Evolutionary conservation across 208 protist species (phyloP).

Genomic region (Acanthamoeba sp.): DNA sequence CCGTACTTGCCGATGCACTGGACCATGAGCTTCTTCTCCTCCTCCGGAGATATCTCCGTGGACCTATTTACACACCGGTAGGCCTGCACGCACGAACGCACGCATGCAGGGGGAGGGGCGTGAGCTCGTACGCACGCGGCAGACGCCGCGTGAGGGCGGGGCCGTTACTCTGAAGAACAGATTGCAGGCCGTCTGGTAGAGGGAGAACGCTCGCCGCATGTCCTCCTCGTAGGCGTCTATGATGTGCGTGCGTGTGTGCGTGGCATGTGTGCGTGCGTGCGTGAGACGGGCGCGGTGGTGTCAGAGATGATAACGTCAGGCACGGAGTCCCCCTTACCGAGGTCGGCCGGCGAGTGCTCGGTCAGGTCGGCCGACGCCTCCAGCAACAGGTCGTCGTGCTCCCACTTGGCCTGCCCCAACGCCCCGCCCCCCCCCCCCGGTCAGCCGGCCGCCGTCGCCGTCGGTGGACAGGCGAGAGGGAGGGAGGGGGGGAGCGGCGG

Average conservation of each 20-base stretch:
- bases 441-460: too few species aligned
- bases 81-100: not conserved
- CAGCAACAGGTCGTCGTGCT: constrained; percentile 16
- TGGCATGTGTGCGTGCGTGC: too few species aligned
- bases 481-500: not conserved
- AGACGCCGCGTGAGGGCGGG: not conserved
- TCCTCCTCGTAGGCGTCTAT: not conserved
- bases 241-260: too few species aligned
- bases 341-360: constrained; percentile 10
- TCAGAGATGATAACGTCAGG: too few species aligned
- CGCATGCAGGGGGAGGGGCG: not conserved
- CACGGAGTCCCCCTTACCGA: not conserved
- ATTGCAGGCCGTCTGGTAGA: not conserved
- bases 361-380: constrained; percentile 23
- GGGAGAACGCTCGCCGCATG: constrained; percentile 40
- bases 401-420: constrained; percentile 8
- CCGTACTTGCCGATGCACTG: not conserved
- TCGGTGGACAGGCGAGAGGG: not conserved
- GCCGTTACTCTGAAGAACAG: constrained; percentile 2
- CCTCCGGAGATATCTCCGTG: not conserved
- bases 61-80: constrained; percentile 55
- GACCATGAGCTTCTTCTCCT: not conserved
- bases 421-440: too few species aligned
- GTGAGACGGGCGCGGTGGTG: not conserved
- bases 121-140: not conserved